Percentiles rank a stretch among this genome's conserved stretches.
Evolutionary conservation across 768 basidiomycete species (phyloP).

Genomic region (Trichaptum fuscoviolaceum): DNA sequence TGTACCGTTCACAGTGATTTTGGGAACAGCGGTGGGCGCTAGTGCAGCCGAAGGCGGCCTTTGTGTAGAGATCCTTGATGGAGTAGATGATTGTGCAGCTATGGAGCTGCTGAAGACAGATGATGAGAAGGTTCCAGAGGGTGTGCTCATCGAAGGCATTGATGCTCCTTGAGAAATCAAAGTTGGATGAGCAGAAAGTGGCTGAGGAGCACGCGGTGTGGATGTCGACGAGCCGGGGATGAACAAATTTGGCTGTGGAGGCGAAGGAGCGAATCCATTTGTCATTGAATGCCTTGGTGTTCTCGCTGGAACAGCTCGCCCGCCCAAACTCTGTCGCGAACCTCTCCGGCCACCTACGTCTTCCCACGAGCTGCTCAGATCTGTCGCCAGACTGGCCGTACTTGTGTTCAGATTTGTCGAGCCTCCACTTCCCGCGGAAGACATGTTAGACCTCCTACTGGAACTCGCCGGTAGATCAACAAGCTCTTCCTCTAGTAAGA

Average conservation of each 20-base stretch:
- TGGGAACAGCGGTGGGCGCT: slow-evolving; percentile 12
- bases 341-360: slow-evolving; percentile 30
- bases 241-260: slow-evolving; percentile 12
- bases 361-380: slow-evolving; percentile 63
- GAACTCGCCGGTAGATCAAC: slow-evolving; percentile 20
- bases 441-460: background rate
- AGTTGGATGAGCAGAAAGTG: slow-evolving; percentile 1
- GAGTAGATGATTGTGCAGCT: slow-evolving; percentile 12
- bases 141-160: background rate
- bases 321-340: slow-evolving; percentile 12
- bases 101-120: slow-evolving; percentile 12
- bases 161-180: background rate
- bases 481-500: slow-evolving; percentile 56
- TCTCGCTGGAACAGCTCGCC: slow-evolving; percentile 5
- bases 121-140: slow-evolving; percentile 6
- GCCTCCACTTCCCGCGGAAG: slow-evolving; percentile 5
- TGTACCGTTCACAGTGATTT: slow-evolving; percentile 36
- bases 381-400: slow-evolving; percentile 19
- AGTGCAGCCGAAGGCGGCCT: slow-evolving; percentile 18
- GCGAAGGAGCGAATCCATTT: slow-evolving; percentile 11
- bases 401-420: slow-evolving; percentile 8
- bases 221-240: background rate
- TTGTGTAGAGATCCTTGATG: slow-evolving; percentile 7
- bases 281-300: slow-evolving; percentile 8
- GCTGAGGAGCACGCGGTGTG: background rate